Base-by-base conservation (phyloP, 441 rosid species). In the Jatropha multifida region DNA sequence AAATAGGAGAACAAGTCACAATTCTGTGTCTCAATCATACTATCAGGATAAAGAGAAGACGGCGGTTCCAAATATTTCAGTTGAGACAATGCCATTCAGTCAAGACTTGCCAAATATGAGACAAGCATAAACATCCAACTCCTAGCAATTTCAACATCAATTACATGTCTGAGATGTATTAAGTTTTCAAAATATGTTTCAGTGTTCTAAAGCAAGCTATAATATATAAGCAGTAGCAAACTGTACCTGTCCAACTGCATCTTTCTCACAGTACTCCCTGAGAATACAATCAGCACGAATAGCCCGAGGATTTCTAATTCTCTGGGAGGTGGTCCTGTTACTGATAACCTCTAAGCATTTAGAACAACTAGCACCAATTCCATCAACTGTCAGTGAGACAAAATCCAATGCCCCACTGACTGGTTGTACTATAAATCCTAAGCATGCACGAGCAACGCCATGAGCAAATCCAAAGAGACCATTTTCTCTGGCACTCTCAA, bases 371-470 rank as follows among this genome's bases (percentile, higher is more conserved):
- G 97, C 98, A 73, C 96, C 98, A 74, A 96, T 90, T 76, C 99
- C 99, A 81, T 90, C 95, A 60, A 96, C 98, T 49, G 99, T 90
- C 88, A 96, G 80, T 27, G 99, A 96, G 86, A 96, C 82, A 79
- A 94, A 96, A 82, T 96, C 99, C 79, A 94, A 84, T 81, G 94
- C 99, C 67, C 99, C 98, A 78, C 99, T 96, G 75, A 94, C 85
- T 65, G 99, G 99, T 78, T 96, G 99, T 75, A 91, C 94, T 65
- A 96, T 67, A 81, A 90, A 85, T 74, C 99, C 99, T 77, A 96
- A 65, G 74, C 88, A 88, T 71, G 97, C 99, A 67, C 87, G 93
- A 70, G 98, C 99, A 71, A 96, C 86, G 74, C 99, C 99, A 85
- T 93, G 96, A 66, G 97, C 99, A 87, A 96, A 89, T 82, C 99